Conservation (phyloP, 108 stramenopile species). For the Nannochloropsis salina region DNA sequence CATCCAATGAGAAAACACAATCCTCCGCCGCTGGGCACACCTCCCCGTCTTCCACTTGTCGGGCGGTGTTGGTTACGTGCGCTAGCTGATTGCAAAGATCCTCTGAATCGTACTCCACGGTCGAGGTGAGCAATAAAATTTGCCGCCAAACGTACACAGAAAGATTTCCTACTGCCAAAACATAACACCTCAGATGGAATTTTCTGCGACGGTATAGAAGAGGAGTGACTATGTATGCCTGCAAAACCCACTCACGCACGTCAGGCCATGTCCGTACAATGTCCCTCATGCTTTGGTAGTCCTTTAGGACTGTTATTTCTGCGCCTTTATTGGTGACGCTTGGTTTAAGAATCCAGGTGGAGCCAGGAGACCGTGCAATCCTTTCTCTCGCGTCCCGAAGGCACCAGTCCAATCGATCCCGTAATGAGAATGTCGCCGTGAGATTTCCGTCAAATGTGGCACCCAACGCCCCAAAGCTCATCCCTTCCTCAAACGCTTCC, state of each 20-base stretch:
- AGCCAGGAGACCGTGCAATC: background rate
- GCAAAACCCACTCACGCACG: conserved; percentile 54
- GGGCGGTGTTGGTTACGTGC: conserved; percentile 60
- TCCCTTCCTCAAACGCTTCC: conserved; percentile 51
- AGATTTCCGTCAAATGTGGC: background rate
- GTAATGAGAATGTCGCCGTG: background rate
- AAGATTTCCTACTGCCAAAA: conserved; percentile 48
- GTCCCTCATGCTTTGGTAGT: conserved; percentile 47
- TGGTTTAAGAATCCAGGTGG: conserved; percentile 56
- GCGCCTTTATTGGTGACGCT: conserved; percentile 54
- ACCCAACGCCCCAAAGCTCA: conserved; percentile 22
- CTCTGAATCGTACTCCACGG: background rate
- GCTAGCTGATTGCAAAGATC: conserved; percentile 34
- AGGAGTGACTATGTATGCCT: conserved; percentile 31
- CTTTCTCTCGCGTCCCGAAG: background rate
- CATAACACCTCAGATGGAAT: conserved; percentile 60
- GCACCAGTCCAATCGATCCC: background rate
- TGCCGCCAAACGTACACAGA: conserved; percentile 53
- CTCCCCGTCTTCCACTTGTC: conserved; percentile 39
- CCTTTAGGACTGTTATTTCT: conserved; percentile 41
- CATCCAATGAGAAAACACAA: conserved; percentile 39
- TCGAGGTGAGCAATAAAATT: conserved; percentile 44
- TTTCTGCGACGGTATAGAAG: conserved; percentile 48
- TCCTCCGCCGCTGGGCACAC: conserved; percentile 44
- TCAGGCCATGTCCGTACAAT: conserved; percentile 32